Evolutionary conservation across 1,284 basidiomycete genomes (phyloP), one percentile per base, ranked within the genome.

Genomic region (Psilocybe mexicana): DNA sequence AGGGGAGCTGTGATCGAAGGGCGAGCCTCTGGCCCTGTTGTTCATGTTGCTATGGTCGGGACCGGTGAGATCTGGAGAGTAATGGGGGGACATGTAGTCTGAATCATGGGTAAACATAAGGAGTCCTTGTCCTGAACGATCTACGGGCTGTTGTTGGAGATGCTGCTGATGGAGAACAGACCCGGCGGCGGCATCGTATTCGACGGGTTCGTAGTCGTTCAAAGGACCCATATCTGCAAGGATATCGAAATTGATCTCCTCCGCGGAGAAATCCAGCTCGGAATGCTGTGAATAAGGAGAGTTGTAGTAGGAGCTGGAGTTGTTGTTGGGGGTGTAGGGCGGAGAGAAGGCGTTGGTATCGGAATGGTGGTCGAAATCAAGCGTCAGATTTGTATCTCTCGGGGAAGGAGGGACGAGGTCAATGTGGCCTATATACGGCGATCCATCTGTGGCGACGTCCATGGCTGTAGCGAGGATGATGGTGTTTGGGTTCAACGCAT

Each of bases 281-380:
- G 86, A 87, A 62, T 83, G 77, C 53, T 71, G 76, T 5, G 86
- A 88, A 70, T 79, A 88, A n/a, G 87, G 86, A 0, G 87, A 88
- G 70, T 85, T 83, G 67, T 84, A 69, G 69, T 76, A 77, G 26
- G 76, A 78, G 14, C 72, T 72, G 24, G 76, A 77, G 14, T 72
- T 72, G 72, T 74, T 70, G 68, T 75, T 76, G 26, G 73, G 73
- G 0, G 54, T 35, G 58, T 60, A 53, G 68, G 67, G 54, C 60
- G 56, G 53, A 65, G 63, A 24, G 65, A 63, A 48, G 65, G 53
- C 51, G 42, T 47, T 26, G 12, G 47, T 26, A 14, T 52, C 11
- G n/a, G 38, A 56, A 24, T n/a, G 28, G 2, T 46, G 51, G 26
- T 51, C 33, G 52, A 23, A n/a, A 44, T 52, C 50, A 36, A 55